These are phyloP conservation scores for Purshia tridentata DNA, from an alignment of 306 rosid genomes.

Conservation along the genomic window DNA sequence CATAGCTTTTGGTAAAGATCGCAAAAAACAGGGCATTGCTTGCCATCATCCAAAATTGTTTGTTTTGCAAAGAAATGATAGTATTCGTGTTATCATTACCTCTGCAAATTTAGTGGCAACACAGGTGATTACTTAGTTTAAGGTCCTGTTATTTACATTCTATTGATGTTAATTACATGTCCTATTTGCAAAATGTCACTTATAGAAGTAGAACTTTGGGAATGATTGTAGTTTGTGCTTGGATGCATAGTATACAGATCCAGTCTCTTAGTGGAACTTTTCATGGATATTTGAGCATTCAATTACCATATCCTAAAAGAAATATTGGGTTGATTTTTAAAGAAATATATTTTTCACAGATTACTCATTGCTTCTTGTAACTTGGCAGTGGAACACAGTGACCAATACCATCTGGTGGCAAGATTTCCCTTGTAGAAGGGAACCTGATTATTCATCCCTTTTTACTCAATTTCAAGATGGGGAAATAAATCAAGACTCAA, in stretches of 20 bases:
- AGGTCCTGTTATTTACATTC: conserved; percentile 22
- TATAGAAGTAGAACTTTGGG: background rate
- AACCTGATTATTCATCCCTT: conserved; percentile 56
- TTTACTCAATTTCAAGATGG: conserved; percentile 41
- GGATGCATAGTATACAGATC: too few species aligned
- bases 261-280: too few species aligned
- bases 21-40: conserved; percentile 69
- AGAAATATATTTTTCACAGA: background rate
- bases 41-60: conserved; percentile 86
- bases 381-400: conserved; percentile 65
- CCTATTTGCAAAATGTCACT: background rate
- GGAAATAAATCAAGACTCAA: conserved; percentile 33
- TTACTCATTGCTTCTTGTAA: conserved; percentile 23
- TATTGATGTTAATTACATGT: background rate
- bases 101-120: conserved; percentile 81
- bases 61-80: conserved; percentile 62
- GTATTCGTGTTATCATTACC: conserved; percentile 69
- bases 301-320: too few species aligned
- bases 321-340: too few species aligned
- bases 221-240: background rate
- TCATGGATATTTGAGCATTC: too few species aligned
- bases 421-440: conserved; percentile 58
- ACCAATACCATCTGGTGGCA: conserved; percentile 93
- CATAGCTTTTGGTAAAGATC: conserved; percentile 66
- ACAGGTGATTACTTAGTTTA: conserved; percentile 53